These are phyloP conservation scores for Phytophthora citrophthora DNA, from an alignment of 352 stramenopile species.

Conservation along the genomic window DNA sequence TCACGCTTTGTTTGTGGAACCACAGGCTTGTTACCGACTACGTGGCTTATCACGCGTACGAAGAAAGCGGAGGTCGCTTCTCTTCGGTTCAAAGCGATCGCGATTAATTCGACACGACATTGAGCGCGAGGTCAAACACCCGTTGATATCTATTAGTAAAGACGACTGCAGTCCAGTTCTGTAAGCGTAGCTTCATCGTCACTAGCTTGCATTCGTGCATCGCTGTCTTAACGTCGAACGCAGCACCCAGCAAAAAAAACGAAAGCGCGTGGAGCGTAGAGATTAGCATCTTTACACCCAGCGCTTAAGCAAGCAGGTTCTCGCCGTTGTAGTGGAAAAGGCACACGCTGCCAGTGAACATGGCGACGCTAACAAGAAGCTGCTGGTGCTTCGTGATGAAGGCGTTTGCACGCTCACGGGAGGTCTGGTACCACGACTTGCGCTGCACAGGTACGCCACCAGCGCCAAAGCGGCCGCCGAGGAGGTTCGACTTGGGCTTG, in stretches of 20 bases:
- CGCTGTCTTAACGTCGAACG: slow-evolving; percentile 12
- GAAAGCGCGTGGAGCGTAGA: slow-evolving; percentile 20
- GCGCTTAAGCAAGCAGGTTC: slow-evolving; percentile 67
- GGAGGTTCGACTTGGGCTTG: slow-evolving; percentile 65
- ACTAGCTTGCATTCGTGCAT: slow-evolving; percentile 12
- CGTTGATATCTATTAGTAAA: slow-evolving; percentile 44
- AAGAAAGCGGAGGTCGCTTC: slow-evolving; percentile 57
- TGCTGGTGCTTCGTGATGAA: slow-evolving; percentile 82
- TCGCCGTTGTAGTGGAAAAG: slow-evolving; percentile 88
- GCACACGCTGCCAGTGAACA: slow-evolving; percentile 77
- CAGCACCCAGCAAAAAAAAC: slow-evolving; percentile 22
- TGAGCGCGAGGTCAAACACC: slow-evolving; percentile 21
- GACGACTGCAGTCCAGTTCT: slow-evolving; percentile 16
- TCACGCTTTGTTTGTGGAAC: not conserved
- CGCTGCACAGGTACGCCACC: slow-evolving; percentile 38
- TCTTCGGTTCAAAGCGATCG: slow-evolving; percentile 5
- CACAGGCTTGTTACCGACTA: slow-evolving; percentile 61
- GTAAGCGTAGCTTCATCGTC: slow-evolving; percentile 7
- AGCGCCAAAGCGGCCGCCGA: slow-evolving; percentile 58
- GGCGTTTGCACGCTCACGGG: slow-evolving; percentile 62
- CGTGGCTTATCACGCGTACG: slow-evolving; percentile 60
- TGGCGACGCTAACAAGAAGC: slow-evolving; percentile 70
- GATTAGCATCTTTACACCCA: slow-evolving; percentile 7
- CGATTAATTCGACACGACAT: slow-evolving; percentile 1
- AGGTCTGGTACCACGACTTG: slow-evolving; percentile 74